Evolutionary conservation across 1,284 basidiomycete genomes (phyloP), one percentile per base, ranked within the genome.

Genomic region (Pseudozyma sp.): DNA sequence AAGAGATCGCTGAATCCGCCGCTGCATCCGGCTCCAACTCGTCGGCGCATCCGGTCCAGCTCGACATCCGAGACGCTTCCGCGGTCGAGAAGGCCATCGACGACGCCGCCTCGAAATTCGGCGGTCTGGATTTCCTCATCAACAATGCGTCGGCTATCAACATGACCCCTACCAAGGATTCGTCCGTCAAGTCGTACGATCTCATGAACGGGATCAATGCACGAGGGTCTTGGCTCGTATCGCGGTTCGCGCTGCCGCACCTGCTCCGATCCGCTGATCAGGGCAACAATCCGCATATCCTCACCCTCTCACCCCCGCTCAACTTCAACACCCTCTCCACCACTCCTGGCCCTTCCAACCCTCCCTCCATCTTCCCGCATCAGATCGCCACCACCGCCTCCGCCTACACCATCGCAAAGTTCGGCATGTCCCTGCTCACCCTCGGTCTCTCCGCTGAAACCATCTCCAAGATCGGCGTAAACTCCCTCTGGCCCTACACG

Each of bases 121-220:
- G 83, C 1, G 75, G 73, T 1, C 49, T 85, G 11, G 84, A 85
- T 44, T 78, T 85, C 16, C 63, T 84, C 10, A 56, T 85, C 48
- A 85, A 85, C 68, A 85, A 85, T 45, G 83, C 80, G 29, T 44
- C 56, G 48, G 84, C 84, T 5, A 84, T 84, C 63, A 79, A 72
- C 13, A 66, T 84, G 61, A 68, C 68, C 0, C 65, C 75, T 1
- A 82, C 82, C 0, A 35, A 61, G 0, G 49, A 65, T 8, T 68
- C 75, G 1, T 68, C 44, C 13, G 71, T 79, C 16, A 84, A 84
- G 63, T 63, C 52, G 11, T 79, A 75, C 37, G 68, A 70, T 43
- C 30, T 70, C 30, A 67, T 72, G 73, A 77, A 78, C 44, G 33
- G 44, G 5, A 83, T 84, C 69, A 84, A 84, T 48, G 50, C 77